Conservation (phyloP, 2,329 filamentous ascomycete species). For the Sphaerulina populicola region DNA sequence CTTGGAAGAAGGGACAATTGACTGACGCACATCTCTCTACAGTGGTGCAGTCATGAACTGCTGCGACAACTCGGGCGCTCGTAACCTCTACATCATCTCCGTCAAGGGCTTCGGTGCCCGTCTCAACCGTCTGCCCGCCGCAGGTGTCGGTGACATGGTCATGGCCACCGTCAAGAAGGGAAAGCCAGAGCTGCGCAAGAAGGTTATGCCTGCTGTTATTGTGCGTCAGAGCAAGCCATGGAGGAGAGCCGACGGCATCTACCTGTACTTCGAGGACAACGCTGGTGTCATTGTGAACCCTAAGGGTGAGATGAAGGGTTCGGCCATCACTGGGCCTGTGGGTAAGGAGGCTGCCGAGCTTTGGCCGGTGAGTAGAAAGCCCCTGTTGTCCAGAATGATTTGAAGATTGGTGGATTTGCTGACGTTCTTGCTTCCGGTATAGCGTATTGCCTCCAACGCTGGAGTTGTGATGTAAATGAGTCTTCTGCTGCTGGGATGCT, state of each 20-base stretch:
- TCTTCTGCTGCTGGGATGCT: conserved; percentile 10
- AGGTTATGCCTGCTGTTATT: conserved; percentile 99
- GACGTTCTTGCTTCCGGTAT: conserved; percentile 2
- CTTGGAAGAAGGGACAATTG: background rate
- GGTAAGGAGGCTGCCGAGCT: conserved; percentile 99
- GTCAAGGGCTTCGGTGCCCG: conserved; percentile 98
- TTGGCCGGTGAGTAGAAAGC: conserved; percentile 72
- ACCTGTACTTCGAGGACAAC: conserved; percentile 99
- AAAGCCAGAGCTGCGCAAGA: conserved; percentile 99
- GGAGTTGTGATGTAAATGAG: conserved; percentile 94
- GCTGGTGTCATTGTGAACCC: conserved; percentile 99
- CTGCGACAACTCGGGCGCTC: conserved; percentile 97
- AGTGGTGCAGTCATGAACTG: conserved; percentile 99
- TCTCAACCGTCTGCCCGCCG: conserved; percentile 93
- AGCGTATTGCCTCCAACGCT: conserved; percentile 99
- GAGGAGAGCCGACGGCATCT: conserved; percentile 97
- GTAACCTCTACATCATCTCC: conserved; percentile 98
- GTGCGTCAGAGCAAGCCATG: conserved; percentile 99
- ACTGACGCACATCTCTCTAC: conserved; percentile 13
- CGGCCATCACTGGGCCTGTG: conserved; percentile 96
- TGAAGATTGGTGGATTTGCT: background rate
- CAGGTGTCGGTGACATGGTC: conserved; percentile 98
- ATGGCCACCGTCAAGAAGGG: conserved; percentile 99
- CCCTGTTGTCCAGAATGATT: background rate
- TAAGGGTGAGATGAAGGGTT: conserved; percentile 99